Evolutionary conservation across 108 stramenopile genomes (phyloP), one percentile per base, ranked within the genome.

Genomic region (Nitzschia sp.): DNA sequence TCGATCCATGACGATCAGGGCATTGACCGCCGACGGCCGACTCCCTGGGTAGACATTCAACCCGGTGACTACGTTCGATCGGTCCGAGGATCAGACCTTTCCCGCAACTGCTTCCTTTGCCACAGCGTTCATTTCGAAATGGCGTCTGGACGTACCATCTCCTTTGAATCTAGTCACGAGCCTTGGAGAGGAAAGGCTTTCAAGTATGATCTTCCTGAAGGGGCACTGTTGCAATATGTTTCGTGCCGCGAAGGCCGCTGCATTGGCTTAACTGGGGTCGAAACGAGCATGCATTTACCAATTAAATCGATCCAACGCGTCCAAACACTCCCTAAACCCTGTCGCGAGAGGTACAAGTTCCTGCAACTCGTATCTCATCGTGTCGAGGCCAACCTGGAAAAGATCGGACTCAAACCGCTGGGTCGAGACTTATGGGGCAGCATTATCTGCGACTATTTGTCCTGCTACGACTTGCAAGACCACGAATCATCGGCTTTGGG

Each of bases 121-220:
- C 57, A 58, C 21, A 58, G n/a, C 28, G 29, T 58, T 17, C 57
- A 33, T 32, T 32, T 58, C 28, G 30, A 58, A 15, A 32, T 58
- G 57, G 57, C 57, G 15, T 58, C 57, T 6, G 57, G 57, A 28
- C 57, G 57, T 6, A 25, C 26, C 57, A 58, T 58, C 15, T 32
- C 57, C 15, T 58, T 58, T 29, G 26, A 58, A n/a, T 58, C 57
- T 5, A 24, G 29, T 18, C 57, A 58, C 29, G 57, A 29, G 21
- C 57, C 57, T 5, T 58, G 57, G 57, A 58, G n/a, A 28, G 57
- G 57, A 28, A 23, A 4, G 5, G 15, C 30, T 11, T 58, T 58
- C 21, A 17, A 25, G 9, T 29, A 58, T 29, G n/a, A 29, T 21
- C 57, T 58, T 11, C 57, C 57, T 33, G 57, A 58, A 29, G n/a